These are phyloP conservation scores for Hymenoscyphus fraxineus DNA, from an alignment of 2,329 filamentous ascomycete species.

Conservation along the genomic window DNA sequence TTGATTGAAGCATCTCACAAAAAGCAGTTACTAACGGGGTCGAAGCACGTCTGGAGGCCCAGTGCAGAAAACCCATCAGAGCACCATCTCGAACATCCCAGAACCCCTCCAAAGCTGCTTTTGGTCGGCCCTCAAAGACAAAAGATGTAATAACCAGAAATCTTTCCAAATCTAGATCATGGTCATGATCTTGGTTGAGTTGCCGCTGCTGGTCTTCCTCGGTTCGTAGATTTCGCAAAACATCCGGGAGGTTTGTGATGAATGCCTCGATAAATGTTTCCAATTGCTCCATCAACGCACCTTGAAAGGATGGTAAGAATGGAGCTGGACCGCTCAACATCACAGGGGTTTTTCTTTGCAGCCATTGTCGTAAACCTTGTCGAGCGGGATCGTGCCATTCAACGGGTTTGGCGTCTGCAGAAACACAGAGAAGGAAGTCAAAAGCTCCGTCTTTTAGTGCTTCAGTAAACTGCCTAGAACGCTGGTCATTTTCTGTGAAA, in stretches of 20 bases:
- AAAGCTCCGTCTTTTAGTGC: slow-evolving; percentile 85
- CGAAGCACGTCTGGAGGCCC: slow-evolving; percentile 92
- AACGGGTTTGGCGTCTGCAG: slow-evolving; percentile 73
- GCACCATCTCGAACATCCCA: slow-evolving; percentile 93
- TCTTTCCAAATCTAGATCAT: slow-evolving; percentile 74
- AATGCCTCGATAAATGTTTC: slow-evolving; percentile 88
- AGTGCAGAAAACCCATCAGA: slow-evolving; percentile 89
- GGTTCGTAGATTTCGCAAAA: slow-evolving; percentile 76
- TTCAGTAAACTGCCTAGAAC: slow-evolving; percentile 70
- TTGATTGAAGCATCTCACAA: slow-evolving; percentile 89
- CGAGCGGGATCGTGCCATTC: slow-evolving; percentile 88
- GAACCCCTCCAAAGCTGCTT: slow-evolving; percentile 75
- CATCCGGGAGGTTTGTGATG: slow-evolving; percentile 92
- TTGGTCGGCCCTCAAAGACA: slow-evolving; percentile 78
- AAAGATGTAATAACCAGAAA: slow-evolving; percentile 92
- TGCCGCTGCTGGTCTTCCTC: slow-evolving; percentile 88
- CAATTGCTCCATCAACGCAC: slow-evolving; percentile 71
- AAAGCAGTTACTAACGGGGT: slow-evolving; percentile 96
- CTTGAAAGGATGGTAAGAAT: slow-evolving; percentile 70
- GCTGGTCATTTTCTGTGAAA: slow-evolving; percentile 59
- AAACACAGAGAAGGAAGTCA: slow-evolving; percentile 83
- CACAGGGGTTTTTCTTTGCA: slow-evolving; percentile 74
- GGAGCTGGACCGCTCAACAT: slow-evolving; percentile 63
- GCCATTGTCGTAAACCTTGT: slow-evolving; percentile 73
- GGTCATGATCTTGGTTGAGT: slow-evolving; percentile 60